phyloP scores from a whole-genome alignment of 1,139 yeast species.

The Blastobotrys apis region DNA sequence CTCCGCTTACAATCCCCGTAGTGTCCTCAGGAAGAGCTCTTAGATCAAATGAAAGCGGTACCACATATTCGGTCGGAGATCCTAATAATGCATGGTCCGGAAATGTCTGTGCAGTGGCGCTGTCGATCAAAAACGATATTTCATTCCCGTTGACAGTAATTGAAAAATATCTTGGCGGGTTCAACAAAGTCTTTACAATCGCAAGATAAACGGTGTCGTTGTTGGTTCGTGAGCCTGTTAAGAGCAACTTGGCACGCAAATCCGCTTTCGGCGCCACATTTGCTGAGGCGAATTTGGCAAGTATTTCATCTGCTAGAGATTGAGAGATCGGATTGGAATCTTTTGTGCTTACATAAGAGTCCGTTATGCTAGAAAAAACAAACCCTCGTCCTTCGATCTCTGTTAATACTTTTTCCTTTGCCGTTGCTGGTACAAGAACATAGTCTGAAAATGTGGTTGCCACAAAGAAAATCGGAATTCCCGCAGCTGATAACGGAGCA shows the following conservation, averaged over 20 bases:
- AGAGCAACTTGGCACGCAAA: conserved; percentile 41
- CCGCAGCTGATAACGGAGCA: conserved; percentile 54
- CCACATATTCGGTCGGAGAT: conserved; percentile 50
- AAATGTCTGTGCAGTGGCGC: conserved; percentile 33
- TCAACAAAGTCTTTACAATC: conserved; percentile 29
- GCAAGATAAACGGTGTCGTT: conserved; percentile 27
- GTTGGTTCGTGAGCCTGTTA: conserved; percentile 61
- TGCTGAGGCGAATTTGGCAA: conserved; percentile 41
- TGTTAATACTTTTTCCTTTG: conserved; percentile 43
- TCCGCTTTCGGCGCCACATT: conserved; percentile 47
- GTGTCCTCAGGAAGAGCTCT: conserved; percentile 54
- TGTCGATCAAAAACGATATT: conserved; percentile 48
- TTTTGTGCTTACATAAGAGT: conserved; percentile 26
- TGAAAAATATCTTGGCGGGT: conserved; percentile 51
- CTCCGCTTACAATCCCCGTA: conserved; percentile 66
- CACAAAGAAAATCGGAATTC: conserved; percentile 57
- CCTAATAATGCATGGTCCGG: conserved; percentile 46
- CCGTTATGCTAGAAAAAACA: conserved; percentile 41
- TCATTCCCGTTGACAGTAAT: conserved; percentile 51
- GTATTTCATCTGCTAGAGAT: conserved; percentile 33
- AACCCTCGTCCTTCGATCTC: conserved; percentile 45
- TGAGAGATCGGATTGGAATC: conserved; percentile 21
- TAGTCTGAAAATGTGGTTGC: conserved; percentile 65
- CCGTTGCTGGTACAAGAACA: conserved; percentile 53
- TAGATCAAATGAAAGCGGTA: conserved; percentile 57